Percentiles rank a stretch among this genome's conserved stretches.
phyloP scores from a whole-genome alignment of 139 green algal genomes.

The Micractinium sp. region DNA sequence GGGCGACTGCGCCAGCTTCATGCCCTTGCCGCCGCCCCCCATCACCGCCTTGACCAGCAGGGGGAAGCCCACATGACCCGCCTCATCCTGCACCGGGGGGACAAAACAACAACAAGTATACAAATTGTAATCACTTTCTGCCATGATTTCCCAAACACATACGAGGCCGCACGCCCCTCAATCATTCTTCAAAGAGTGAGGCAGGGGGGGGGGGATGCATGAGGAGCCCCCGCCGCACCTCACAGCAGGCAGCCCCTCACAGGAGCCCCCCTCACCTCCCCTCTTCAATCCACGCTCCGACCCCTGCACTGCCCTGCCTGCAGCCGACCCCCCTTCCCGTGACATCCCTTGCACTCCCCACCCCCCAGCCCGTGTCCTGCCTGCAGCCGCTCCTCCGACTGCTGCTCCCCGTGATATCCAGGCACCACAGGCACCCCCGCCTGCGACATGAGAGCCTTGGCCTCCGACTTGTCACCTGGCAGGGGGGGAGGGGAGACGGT shows the following conservation, averaged over 20 bases:
- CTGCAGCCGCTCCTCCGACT: slow-evolving; percentile 51
- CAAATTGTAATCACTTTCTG: no score
- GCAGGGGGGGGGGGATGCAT: no score
- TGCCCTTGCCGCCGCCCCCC: slow-evolving; percentile 91
- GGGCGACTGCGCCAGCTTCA: slow-evolving; percentile 78
- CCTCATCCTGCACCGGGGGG: slow-evolving; percentile 57
- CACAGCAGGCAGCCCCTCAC: no score
- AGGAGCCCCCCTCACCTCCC: no score
- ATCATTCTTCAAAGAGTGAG: no score
- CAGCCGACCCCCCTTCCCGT: not conserved
- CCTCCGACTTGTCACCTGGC: slow-evolving; percentile 73
- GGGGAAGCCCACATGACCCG: slow-evolving; percentile 73
- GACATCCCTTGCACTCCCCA: not conserved
- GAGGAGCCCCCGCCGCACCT: no score
- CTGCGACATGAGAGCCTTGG: slow-evolving; percentile 79
- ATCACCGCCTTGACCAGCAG: slow-evolving; percentile 88
- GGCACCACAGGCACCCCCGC: slow-evolving; percentile 88
- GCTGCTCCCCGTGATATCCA: slow-evolving; percentile 82
- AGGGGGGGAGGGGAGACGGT: not conserved
- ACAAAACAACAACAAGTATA: no score
- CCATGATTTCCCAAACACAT: no score
- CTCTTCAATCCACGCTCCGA: no score
- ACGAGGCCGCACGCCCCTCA: no score
- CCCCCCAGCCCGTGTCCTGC: not conserved
- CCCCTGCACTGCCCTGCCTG: not conserved